Percentiles rank a stretch among this genome's conserved stretches.
These are phyloP conservation scores for Stachybotrys chartarum DNA, from an alignment of 2,329 filamentous ascomycete species.

Conservation along the genomic window DNA sequence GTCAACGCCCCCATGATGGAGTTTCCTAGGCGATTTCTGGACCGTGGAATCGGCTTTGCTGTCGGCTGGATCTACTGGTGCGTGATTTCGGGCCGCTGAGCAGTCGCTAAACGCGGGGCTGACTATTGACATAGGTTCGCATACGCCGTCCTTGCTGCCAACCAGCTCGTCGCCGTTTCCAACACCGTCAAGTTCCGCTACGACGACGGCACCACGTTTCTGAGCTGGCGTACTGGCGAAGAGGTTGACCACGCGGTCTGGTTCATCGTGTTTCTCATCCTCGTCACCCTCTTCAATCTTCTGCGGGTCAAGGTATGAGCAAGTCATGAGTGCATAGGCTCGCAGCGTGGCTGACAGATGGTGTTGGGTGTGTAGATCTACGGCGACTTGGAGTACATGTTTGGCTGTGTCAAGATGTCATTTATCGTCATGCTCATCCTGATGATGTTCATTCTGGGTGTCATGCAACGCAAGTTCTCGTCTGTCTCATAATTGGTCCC, in stretches of 20 bases:
- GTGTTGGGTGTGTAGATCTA: slow-evolving; percentile 8
- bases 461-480: slow-evolving; percentile 22
- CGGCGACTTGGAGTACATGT: slow-evolving; percentile 30
- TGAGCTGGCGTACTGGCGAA: slow-evolving; percentile 24
- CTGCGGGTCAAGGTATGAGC: slow-evolving; percentile 25
- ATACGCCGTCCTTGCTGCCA: slow-evolving; percentile 25
- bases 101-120: neutral
- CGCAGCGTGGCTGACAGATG: slow-evolving; percentile 5
- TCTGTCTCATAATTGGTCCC: neutral
- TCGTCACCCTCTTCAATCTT: slow-evolving; percentile 26
- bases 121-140: slow-evolving; percentile 21
- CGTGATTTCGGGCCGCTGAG: too few relatives aligned
- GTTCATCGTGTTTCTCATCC: slow-evolving; percentile 27
- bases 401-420: slow-evolving; percentile 27
- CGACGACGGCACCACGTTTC: slow-evolving; percentile 23
- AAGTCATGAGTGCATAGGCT: neutral
- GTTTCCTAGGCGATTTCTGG: slow-evolving; percentile 27
- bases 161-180: slow-evolving; percentile 27
- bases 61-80: slow-evolving; percentile 32
- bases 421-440: slow-evolving; percentile 28
- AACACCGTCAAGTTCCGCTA: slow-evolving; percentile 27
- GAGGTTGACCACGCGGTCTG: slow-evolving; percentile 27
- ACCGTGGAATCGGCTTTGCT: slow-evolving; percentile 28
- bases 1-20: slow-evolving; percentile 31
- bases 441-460: slow-evolving; percentile 28